phyloP scores from a whole-genome alignment of 108 stramenopile species.

The Cyclostephanos tholiformis region DNA sequence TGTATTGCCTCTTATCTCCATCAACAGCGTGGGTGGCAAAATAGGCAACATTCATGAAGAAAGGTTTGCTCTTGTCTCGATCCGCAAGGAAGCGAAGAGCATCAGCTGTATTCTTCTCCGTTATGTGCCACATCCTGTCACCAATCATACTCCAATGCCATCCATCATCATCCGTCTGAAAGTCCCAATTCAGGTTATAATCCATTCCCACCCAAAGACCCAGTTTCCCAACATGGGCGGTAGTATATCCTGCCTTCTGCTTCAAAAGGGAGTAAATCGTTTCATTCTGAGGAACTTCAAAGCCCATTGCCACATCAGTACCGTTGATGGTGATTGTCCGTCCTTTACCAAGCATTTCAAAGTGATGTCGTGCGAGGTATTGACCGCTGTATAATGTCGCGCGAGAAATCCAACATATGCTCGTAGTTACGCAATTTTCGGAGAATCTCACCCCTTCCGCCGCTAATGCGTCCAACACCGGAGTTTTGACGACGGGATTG shows the following conservation, averaged over 20 bases:
- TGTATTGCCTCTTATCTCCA: constrained; percentile 52
- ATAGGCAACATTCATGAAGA: constrained; percentile 77
- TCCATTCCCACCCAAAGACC: constrained; percentile 47
- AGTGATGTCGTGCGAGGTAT: constrained; percentile 60
- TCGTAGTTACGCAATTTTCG: constrained; percentile 68
- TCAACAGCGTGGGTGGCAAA: constrained; percentile 82
- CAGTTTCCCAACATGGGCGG: constrained; percentile 75
- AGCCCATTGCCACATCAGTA: constrained; percentile 29
- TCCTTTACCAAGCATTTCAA: constrained; percentile 48
- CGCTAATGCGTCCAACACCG: constrained; percentile 60
- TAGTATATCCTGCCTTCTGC: constrained; percentile 61
- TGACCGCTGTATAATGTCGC: constrained; percentile 67
- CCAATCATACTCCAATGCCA: constrained; percentile 48
- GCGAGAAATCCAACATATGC: constrained; percentile 69
- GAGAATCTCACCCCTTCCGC: constrained; percentile 68
- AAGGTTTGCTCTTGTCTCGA: constrained; percentile 60
- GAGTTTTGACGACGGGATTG: constrained; percentile 65
- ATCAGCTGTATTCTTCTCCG: constrained; percentile 70
- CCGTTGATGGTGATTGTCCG: constrained; percentile 39
- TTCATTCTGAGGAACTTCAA: constrained; percentile 64
- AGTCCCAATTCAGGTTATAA: constrained; percentile 42
- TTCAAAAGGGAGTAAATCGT: constrained; percentile 69
- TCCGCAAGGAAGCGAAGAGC: constrained; percentile 60
- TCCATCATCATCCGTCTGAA: constrained; percentile 49
- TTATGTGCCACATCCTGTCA: constrained; percentile 51